A percentile compares a stretch with the other conserved stretches of the same genome.
phyloP scores from a whole-genome alignment of 2,329 filamentous ascomycete genomes.

The Diplodia scrobiculata region DNA sequence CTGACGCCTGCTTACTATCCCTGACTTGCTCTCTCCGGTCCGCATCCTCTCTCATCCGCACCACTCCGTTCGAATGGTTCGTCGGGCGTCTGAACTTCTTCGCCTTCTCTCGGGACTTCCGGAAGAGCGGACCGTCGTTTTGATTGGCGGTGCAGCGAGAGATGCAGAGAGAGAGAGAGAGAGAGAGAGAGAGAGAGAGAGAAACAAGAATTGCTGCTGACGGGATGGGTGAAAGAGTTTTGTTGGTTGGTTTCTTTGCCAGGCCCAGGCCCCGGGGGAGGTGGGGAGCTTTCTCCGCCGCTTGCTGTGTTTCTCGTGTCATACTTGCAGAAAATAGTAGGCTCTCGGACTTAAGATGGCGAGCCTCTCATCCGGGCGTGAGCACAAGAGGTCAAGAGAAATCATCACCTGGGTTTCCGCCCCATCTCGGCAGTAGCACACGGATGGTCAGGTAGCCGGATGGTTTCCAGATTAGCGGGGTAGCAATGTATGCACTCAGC shows the following conservation, averaged over 20 bases:
- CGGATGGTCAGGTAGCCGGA: not conserved
- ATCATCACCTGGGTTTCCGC: not conserved
- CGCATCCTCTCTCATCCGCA: not conserved
- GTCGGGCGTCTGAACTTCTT: not conserved
- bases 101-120: not conserved
- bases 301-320: not conserved
- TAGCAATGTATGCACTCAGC: not conserved
- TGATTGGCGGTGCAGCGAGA: not conserved
- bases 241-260: not conserved
- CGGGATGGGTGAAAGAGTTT: not conserved
- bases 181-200: not conserved
- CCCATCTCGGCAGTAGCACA: not conserved
- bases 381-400: not conserved
- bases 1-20: slow-evolving; percentile 26
- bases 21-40: not conserved
- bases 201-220: not conserved
- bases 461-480: not conserved
- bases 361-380: not conserved
- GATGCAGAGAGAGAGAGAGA: not conserved
- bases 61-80: not conserved
- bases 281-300: not conserved
- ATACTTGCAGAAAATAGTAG: not conserved
- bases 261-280: not conserved
- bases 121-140: not conserved
- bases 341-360: slow-evolving; percentile 4